Evolutionary conservation across 2,329 filamentous ascomycete species (phyloP).

Genomic region (Fusarium keratoplasticum): DNA sequence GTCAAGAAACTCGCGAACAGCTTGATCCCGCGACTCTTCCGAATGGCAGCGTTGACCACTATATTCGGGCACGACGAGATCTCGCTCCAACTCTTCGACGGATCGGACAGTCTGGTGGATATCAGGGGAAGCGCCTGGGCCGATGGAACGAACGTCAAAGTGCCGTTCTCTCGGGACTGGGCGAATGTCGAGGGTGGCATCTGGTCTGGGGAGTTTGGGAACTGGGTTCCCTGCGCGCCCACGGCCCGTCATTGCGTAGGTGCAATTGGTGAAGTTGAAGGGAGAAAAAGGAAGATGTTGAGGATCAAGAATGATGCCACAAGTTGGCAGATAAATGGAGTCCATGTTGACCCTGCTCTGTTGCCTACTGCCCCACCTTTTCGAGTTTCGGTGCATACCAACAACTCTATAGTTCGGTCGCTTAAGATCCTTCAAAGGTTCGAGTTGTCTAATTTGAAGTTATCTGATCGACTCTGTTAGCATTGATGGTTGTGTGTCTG

Average conservation of each 20-base stretch:
- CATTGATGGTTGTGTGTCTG: background rate
- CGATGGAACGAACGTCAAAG: background rate
- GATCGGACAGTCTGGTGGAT: background rate
- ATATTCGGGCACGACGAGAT: background rate
- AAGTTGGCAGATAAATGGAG: background rate
- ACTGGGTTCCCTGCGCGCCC: background rate
- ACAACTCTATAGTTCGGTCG: background rate
- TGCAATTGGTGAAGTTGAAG: background rate
- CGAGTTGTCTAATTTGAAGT: too few relatives aligned
- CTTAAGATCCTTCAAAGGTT: background rate
- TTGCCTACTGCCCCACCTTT: background rate
- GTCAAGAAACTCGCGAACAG: background rate
- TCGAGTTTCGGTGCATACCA: background rate
- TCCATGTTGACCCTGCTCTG: background rate
- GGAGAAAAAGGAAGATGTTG: background rate
- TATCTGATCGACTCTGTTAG: background rate
- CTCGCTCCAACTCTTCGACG: background rate
- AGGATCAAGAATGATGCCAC: background rate
- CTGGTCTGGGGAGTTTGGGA: background rate
- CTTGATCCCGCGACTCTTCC: background rate
- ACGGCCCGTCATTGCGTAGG: background rate
- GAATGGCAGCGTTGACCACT: background rate
- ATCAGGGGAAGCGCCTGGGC: background rate
- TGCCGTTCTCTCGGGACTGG: background rate
- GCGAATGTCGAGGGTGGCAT: background rate